A percentile compares a stretch with the other conserved stretches of the same genome.
phyloP scores from a whole-genome alignment of 441 rosid species.

The Populus hybrid region DNA sequence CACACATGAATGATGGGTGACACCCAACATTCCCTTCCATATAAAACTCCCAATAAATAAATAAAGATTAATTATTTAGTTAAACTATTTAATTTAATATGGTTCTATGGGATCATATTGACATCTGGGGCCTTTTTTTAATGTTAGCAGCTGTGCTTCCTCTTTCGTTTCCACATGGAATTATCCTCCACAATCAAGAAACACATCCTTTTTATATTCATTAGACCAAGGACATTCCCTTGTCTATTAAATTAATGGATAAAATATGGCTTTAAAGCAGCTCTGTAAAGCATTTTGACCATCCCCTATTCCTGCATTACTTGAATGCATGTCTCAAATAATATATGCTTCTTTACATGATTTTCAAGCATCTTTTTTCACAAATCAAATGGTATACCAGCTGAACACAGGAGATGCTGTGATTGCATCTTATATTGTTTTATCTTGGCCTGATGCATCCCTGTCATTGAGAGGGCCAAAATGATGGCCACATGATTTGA shows the following conservation, averaged over 20 bases:
- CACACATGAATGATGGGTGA: too few relatives aligned
- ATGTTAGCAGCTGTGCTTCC: neutral
- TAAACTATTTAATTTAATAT: neutral
- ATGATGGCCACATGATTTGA: constrained; percentile 26
- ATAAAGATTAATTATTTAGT: neutral
- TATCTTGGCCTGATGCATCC: constrained; percentile 1
- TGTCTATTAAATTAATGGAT: neutral
- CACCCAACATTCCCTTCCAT: neutral
- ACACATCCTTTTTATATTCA: neutral
- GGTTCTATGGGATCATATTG: neutral
- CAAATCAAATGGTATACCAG: neutral
- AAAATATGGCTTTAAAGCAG: neutral
- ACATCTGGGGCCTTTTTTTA: neutral
- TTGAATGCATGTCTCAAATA: neutral
- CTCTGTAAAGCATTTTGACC: too few relatives aligned
- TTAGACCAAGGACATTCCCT: neutral
- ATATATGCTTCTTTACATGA: neutral
- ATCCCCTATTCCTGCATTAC: too few relatives aligned
- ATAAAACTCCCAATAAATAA: neutral
- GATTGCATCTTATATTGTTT: neutral
- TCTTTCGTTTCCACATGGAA: neutral
- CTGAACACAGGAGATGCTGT: neutral
- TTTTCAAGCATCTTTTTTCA: neutral
- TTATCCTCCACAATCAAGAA: neutral
- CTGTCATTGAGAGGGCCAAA: constrained; percentile 32